Evolutionary conservation across 2,329 filamentous ascomycete species (phyloP).

Genomic region (Bipolaris victoriae): DNA sequence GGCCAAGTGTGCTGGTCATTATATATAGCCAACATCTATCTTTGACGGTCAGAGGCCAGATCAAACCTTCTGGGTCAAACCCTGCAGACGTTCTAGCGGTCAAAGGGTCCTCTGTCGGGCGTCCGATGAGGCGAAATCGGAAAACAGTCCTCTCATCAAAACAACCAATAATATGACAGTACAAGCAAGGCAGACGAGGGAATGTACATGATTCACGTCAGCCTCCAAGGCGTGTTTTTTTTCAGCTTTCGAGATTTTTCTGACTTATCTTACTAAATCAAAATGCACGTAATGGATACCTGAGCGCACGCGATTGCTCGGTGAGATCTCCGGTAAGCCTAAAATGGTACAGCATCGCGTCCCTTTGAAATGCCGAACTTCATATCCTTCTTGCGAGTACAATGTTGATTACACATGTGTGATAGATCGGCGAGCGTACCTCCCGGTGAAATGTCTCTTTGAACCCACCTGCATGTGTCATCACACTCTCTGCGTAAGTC

Average conservation of each 20-base stretch:
- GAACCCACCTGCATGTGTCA: too few relatives aligned
- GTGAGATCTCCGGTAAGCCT: not conserved
- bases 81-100: not conserved
- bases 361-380: not conserved
- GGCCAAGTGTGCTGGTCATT: not conserved
- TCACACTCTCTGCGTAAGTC: too few relatives aligned
- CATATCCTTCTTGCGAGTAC: too few relatives aligned
- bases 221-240: not conserved
- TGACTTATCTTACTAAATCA: not conserved
- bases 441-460: too few relatives aligned
- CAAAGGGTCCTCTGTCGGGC: not conserved
- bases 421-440: too few relatives aligned
- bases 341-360: not conserved
- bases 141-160: not conserved
- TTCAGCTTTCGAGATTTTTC: not conserved
- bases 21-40: not conserved
- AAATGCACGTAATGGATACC: not conserved
- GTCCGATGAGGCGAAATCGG: not conserved
- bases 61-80: not conserved
- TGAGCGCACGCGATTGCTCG: not conserved
- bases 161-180: not conserved
- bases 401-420: too few relatives aligned
- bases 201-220: not conserved
- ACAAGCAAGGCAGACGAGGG: not conserved
- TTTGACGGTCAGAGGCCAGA: not conserved